These are phyloP conservation scores for Stereum hirsutum DNA, from an alignment of 1,284 basidiomycete genomes.

Conservation along the genomic window DNA sequence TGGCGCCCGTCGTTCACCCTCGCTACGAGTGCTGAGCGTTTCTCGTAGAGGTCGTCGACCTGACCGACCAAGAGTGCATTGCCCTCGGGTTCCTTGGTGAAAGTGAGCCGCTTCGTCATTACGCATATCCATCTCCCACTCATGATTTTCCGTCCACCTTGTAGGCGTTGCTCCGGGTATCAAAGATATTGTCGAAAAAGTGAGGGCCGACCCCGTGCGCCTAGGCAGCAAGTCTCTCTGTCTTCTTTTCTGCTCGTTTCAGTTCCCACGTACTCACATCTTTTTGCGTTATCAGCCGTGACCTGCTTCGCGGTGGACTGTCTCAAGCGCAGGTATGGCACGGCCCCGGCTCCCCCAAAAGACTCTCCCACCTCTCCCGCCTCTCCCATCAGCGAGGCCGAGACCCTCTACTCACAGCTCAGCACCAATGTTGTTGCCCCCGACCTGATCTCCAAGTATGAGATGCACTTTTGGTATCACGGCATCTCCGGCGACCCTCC, in stretches of 20 bases:
- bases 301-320: conserved; percentile 23
- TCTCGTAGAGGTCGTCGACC: conserved; percentile 24
- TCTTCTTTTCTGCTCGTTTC: conserved; percentile 15
- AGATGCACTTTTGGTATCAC: conserved; percentile 21
- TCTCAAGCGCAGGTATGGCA: conserved; percentile 15
- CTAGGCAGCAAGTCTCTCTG: conserved; percentile 20
- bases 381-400: conserved; percentile 16
- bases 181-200: conserved; percentile 16
- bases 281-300: conserved; percentile 18
- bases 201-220: conserved; percentile 17
- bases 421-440: conserved; percentile 14
- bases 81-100: conserved; percentile 20
- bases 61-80: conserved; percentile 21
- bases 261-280: conserved; percentile 14
- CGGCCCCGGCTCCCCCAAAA: conserved; percentile 10
- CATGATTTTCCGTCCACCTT: conserved; percentile 20
- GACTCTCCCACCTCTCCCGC: conserved; percentile 9
- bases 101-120: conserved; percentile 21
- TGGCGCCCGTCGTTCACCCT: conserved; percentile 19
- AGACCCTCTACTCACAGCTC: conserved; percentile 15
- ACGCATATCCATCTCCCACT: conserved; percentile 21
- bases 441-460: conserved; percentile 19
- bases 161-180: conserved; percentile 21
- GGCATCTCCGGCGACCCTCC: conserved; percentile 26
- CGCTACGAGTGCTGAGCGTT: conserved; percentile 23